Conservation (phyloP, 495 filamentous ascomycete genomes). For the Pyrenula aspistea region DNA sequence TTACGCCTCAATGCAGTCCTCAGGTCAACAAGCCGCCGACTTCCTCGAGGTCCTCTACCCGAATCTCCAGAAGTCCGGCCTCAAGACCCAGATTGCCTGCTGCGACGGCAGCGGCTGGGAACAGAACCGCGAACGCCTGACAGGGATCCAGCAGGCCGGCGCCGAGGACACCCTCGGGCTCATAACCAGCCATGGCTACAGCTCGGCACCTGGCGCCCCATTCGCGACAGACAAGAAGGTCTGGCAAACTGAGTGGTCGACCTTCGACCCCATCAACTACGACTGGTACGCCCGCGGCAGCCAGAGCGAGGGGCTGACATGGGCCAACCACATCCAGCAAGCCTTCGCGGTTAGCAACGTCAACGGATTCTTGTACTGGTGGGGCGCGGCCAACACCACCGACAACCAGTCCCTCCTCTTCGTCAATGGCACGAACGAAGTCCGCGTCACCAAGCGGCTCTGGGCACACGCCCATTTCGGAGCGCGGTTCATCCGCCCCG, state of each 20-base stretch:
- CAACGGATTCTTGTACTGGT: conserved; percentile 40
- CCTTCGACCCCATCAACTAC: conserved; percentile 29
- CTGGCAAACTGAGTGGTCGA: conserved; percentile 39
- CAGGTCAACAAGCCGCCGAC: conserved; percentile 32
- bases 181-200: conserved; percentile 39
- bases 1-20: conserved; percentile 12
- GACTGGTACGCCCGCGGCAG: conserved; percentile 36
- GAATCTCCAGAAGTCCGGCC: conserved; percentile 21
- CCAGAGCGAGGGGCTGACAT: conserved; percentile 37
- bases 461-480: conserved; percentile 41
- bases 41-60: conserved; percentile 33
- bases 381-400: no score
- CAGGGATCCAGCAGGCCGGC: conserved; percentile 25
- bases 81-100: conserved; percentile 30
- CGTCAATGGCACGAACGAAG: conserved; percentile 17
- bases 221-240: conserved; percentile 24
- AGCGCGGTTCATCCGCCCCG: conserved; percentile 31
- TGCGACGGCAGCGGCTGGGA: conserved; percentile 41
- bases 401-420: conserved; percentile 28
- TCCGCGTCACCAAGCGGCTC: conserved; percentile 27
- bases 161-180: conserved; percentile 22
- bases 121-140: conserved; percentile 20
- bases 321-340: conserved; percentile 40
- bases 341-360: conserved; percentile 28
- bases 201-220: conserved; percentile 20